Evolutionary conservation across 225 moss, liverwort and hornwort genomes (phyloP), one percentile per base, ranked within the genome.

Genomic region (Antitrichia curtipendula): DNA sequence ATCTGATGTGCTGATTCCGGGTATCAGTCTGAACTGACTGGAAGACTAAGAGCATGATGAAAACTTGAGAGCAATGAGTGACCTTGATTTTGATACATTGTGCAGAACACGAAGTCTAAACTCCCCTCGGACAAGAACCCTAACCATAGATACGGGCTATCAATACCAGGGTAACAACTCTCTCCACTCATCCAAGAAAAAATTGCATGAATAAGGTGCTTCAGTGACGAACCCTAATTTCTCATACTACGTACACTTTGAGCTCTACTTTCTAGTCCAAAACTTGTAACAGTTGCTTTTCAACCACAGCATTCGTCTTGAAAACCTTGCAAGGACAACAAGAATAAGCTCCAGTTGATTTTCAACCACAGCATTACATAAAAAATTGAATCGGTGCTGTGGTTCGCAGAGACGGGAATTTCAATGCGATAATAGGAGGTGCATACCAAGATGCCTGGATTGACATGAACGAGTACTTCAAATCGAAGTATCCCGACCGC

Each of bases 101-200:
- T 85, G 89, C 92, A 94, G 94, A 92, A 89, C 77, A 94, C 91
- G 45, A 92, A 75, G 81, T 86, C 78, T 74, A 93, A 91, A 83
- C 91, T 94, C 34, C 94, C 94, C 43, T 94, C 94, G 17, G 94
- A 94, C 86, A 92, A 87, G 41, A 92, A 93, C 41, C 91, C 90
- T 52, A 76, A 94, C 36, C 90, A 93, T 71, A 93, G 86, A 87
- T 94, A 94, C 84, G 94, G 94, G n/a, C 25, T 92, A 57, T 89
- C 86, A 54, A 34, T 76, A 65, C 89, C 88, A 45, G 80, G 87
- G 94, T 93, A 93, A 75, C 40, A 91, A 79, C 40, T 61, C 78
- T 84, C 27, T 76, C 40, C 62, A 87, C 49, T 76, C 40, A 54
- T 76, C 45, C 70, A 61, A 81, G 52, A 68, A 31, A 66, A 31